These are phyloP conservation scores for Candida wancherniae DNA, from an alignment of 805 yeast genomes.

Conservation along the genomic window DNA sequence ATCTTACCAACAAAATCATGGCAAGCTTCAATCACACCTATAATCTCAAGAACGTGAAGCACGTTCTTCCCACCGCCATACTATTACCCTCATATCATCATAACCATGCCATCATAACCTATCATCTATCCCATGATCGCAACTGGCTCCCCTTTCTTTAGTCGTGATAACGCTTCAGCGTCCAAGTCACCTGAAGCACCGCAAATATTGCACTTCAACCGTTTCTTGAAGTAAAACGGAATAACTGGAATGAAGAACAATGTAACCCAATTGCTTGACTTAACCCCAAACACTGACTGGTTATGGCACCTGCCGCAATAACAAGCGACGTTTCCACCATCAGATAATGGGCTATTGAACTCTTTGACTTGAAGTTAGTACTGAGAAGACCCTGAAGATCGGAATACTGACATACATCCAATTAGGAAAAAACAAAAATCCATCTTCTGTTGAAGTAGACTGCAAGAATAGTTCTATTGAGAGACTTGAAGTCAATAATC, in stretches of 20 bases:
- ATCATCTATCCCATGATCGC: constrained; percentile 13
- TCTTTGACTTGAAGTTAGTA: constrained; percentile 15
- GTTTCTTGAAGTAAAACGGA: constrained; percentile 14
- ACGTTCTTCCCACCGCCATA: too few relatives aligned
- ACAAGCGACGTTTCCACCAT: constrained; percentile 15
- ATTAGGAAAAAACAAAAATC: constrained; percentile 17
- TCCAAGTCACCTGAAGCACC: constrained; percentile 18
- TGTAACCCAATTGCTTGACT: constrained; percentile 46
- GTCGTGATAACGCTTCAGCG: constrained; percentile 9
- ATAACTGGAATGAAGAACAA: constrained; percentile 17
- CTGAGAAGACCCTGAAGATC: too few relatives aligned
- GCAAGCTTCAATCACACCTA: too few relatives aligned
- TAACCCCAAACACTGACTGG: constrained; percentile 47
- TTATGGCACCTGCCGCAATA: constrained; percentile 60
- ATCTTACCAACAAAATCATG: too few relatives aligned
- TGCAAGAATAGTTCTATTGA: neutral
- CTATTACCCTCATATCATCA: too few relatives aligned
- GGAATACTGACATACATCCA: constrained; percentile 20
- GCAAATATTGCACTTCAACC: constrained; percentile 15
- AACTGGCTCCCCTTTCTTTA: constrained; percentile 15
- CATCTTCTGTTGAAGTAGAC: constrained; percentile 8
- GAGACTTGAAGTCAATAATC: neutral
- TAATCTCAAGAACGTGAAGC: too few relatives aligned
- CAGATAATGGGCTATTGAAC: constrained; percentile 12
- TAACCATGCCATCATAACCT: too few relatives aligned